Evolutionary conservation across 306 rosid genomes (phyloP), one percentile per base, ranked within the genome.

Genomic region (Cicer arietinum): DNA sequence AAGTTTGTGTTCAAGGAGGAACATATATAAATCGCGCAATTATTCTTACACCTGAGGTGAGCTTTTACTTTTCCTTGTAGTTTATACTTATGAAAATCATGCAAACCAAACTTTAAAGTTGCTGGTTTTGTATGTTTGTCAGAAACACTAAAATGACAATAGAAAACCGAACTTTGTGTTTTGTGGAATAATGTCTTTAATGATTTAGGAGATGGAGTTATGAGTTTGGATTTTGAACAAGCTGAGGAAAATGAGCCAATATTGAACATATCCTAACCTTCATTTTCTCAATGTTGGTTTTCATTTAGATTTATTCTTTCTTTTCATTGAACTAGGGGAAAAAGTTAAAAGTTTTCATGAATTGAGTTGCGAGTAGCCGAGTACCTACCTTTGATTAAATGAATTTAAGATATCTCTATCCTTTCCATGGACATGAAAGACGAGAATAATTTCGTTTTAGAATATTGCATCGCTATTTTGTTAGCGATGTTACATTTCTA

Each of bases 41-140:
- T 58, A 85, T 94, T 84, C 92, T 94, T 73, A 94, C 93, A 8
- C 97, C 99, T 0, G 99, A 94, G 99, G 96, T 94, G 73, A 59
- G 18, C 42, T 62, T 8, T 69, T 51, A 42, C 69, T 76, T 86
- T 47, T 71, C 18, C 25, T 54, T 11, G 11, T 60, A 69, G 42
- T 20, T 66, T 58, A 9, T 64, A 10, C 54, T 10, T 25, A 45
- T 11, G 41, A 67, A 67, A 45, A 22, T 11, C 39, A 16, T 11
- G 41, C 3, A 20, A 66, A 67, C 22, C 14, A 13, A n/a, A 16
- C 4, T 14, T 63, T 66, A 66, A 22, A 44, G 17, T 2, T 5
- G 47, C 43, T 41, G 2, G 35, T 58, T 58, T 58, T 58, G 5
- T 58, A 8, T 67, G 40, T 54, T 6, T 72, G 37, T 39, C 0